Conservation (phyloP, 1,284 basidiomycete genomes). For the Boletellus deceptivus region DNA sequence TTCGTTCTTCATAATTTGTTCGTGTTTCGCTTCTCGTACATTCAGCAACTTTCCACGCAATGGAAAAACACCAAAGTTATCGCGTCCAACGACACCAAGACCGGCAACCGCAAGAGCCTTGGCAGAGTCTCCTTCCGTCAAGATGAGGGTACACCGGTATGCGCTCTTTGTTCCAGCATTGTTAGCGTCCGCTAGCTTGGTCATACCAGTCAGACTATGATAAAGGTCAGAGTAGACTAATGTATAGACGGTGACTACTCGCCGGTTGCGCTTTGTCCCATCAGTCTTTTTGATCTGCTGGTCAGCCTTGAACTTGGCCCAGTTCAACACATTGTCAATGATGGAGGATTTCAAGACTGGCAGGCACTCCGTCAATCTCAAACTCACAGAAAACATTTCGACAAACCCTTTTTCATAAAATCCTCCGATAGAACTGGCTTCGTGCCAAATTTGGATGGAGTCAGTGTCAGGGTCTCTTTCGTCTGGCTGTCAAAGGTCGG, state of each 20-base stretch:
- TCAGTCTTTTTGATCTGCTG: constrained; percentile 96
- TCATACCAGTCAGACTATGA: constrained; percentile 79
- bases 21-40: constrained; percentile 94
- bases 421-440: constrained; percentile 85
- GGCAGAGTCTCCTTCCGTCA: constrained; percentile 99
- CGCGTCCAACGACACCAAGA: constrained; percentile 91
- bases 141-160: constrained; percentile 88
- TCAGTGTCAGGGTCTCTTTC: constrained; percentile 93
- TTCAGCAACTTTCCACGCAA: constrained; percentile 96
- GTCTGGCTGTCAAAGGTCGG: constrained; percentile 99
- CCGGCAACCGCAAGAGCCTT: constrained; percentile 96
- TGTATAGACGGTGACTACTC: constrained; percentile 21
- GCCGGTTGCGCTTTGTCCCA: constrained; percentile 89
- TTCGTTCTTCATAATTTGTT: constrained; percentile 97
- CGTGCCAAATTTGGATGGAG: constrained; percentile 87
- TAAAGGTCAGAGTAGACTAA: constrained; percentile 3
- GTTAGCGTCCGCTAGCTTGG: constrained; percentile 97
- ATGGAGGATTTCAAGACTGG: constrained; percentile 89
- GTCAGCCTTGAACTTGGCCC: constrained; percentile 97
- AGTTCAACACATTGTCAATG: constrained; percentile 90
- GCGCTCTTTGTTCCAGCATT: constrained; percentile 89
- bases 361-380: constrained; percentile 11
- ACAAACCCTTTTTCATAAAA: constrained; percentile 91
- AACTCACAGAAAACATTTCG: neutral
- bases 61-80: constrained; percentile 97